Percentiles rank a stretch among this genome's conserved stretches.
Evolutionary conservation across 805 yeast genomes (phyloP).

Genomic region (Nakazawaea holstii): DNA sequence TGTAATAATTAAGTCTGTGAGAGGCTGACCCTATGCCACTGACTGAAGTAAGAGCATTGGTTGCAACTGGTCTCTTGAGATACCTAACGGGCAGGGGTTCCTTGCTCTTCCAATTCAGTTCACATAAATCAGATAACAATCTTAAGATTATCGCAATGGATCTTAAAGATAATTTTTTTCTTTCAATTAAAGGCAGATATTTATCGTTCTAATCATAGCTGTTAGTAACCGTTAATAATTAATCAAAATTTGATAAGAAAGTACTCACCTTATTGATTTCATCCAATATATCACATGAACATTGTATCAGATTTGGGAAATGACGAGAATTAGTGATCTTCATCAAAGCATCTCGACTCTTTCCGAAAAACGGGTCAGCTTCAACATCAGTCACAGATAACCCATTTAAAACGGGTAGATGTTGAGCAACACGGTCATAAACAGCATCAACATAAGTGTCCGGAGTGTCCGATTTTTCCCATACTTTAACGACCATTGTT

Average conservation of each 20-base stretch:
- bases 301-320: slow-evolving; percentile 25
- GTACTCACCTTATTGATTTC: slow-evolving; percentile 20
- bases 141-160: slow-evolving; percentile 32
- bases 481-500: slow-evolving; percentile 4
- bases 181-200: slow-evolving; percentile 20
- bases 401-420: slow-evolving; percentile 33
- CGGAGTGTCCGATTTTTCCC: slow-evolving; percentile 2
- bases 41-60: slow-evolving; percentile 19
- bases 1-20: slow-evolving; percentile 27
- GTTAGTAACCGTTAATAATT: not conserved
- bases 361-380: slow-evolving; percentile 28
- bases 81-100: slow-evolving; percentile 19
- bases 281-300: slow-evolving; percentile 20
- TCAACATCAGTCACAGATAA: slow-evolving; percentile 29
- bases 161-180: slow-evolving; percentile 21
- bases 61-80: slow-evolving; percentile 17
- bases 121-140: slow-evolving; percentile 34
- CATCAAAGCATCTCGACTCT: slow-evolving; percentile 27
- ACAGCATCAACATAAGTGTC: slow-evolving; percentile 24
- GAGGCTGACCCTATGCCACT: slow-evolving; percentile 26
- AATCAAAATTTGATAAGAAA: not conserved
- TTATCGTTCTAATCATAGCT: slow-evolving; percentile 15
- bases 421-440: slow-evolving; percentile 25
- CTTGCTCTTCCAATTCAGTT: slow-evolving; percentile 32
- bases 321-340: slow-evolving; percentile 23